Evolutionary conservation across 139 green algal species (phyloP), one percentile per base, ranked within the genome.

Genomic region (Auxenochlorella pyrenoidosa): DNA sequence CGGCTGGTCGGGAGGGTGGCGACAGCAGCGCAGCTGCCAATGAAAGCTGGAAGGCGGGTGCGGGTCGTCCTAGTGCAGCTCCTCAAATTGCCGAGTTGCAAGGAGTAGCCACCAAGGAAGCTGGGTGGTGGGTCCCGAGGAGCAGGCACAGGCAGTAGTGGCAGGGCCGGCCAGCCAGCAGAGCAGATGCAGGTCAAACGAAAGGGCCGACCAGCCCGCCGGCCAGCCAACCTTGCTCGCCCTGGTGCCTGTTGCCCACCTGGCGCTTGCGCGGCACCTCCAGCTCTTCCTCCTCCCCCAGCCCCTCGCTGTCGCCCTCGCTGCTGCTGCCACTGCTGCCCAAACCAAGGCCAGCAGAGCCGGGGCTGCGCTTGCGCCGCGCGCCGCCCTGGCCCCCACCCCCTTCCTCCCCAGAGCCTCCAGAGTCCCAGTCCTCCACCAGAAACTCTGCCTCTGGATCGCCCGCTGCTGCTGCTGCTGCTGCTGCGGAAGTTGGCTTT

Each of bases 261-360:
- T 86, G 82, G 15, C 63, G 76, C 82, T 87, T 91, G 68, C 77
- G 41, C 13, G 72, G 83, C 36, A 54, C 32, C 28, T 85, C 72
- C 19, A 60, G 32, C 32, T 91, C 59, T 24, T 84, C 87, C 18
- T 8, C 86, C 41, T 85, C 82, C 5, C 85, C 68, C 65, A 85
- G 54, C 77, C 40, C 24, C 28, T 40, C 76, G 3, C 51, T 83
- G 63, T 40, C 51, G 34, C 66, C 84, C 47, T 58, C 75, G 18
- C 88, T 84, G 47, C 75, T 90, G 75, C 78, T 58, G 51, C 85
- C 87, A 82, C 84, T 87, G 79, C 63, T 58, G 59, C n/a, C 59
- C 24, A 38, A 16, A 5, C 22, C 60, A 12, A 84, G 54, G 34
- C 78, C 78, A 32, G 79, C 79, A 43, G 38, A 38, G 0, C 40